Evolutionary conservation across 2,329 filamentous ascomycete species (phyloP).

Genomic region (Claviceps africana): DNA sequence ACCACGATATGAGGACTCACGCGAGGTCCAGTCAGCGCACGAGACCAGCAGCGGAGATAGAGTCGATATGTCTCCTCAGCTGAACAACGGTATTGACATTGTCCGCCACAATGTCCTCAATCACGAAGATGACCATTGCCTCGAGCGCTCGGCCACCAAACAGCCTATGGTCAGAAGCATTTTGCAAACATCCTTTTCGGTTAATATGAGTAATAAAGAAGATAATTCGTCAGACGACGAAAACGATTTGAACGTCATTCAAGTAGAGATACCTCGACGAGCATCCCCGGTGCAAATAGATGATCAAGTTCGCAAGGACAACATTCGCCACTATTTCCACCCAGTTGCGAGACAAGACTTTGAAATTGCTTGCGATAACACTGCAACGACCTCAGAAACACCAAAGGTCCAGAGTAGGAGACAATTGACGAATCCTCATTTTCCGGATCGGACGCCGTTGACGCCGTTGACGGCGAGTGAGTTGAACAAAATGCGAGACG

Average conservation of each 20-base stretch:
- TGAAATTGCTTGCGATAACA: constrained; percentile 22
- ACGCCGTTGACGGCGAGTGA: constrained; percentile 7
- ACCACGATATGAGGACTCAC: not conserved
- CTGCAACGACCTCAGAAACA: constrained; percentile 12
- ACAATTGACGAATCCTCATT: not conserved
- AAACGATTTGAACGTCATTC: constrained; percentile 8
- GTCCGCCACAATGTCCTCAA: not conserved
- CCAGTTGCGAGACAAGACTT: constrained; percentile 13
- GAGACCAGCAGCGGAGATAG: not conserved
- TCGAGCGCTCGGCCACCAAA: not conserved
- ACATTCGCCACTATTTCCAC: constrained; percentile 20
- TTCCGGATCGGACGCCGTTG: constrained; percentile 7
- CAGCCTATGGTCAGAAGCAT: not conserved
- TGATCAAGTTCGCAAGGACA: constrained; percentile 6
- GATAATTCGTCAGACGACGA: constrained; percentile 19
- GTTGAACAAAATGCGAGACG: constrained; percentile 10
- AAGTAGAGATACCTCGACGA: constrained; percentile 14
- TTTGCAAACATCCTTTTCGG: constrained; percentile 17
- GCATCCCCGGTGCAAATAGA: not conserved
- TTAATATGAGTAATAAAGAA: constrained; percentile 20
- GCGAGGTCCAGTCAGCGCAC: not conserved
- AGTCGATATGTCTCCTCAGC: not conserved
- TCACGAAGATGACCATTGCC: not conserved
- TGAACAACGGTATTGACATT: not conserved
- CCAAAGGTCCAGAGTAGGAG: not conserved